These are phyloP conservation scores for Debaryomycetaceae sp. DNA, from an alignment of 1,139 yeast species.

Conservation along the genomic window DNA sequence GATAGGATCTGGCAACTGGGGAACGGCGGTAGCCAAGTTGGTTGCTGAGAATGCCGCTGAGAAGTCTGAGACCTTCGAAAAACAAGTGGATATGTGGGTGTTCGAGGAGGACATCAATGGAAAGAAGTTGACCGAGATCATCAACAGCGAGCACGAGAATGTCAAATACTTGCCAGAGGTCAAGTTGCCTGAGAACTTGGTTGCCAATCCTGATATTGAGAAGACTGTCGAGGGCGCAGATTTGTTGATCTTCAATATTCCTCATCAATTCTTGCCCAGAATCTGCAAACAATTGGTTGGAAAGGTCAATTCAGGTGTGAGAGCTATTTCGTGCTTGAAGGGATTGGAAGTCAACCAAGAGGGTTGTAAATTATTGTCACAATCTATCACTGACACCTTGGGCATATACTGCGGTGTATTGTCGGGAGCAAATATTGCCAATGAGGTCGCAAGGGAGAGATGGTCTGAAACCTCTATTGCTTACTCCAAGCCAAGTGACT, in stretches of 20 bases:
- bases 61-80: conserved; percentile 38
- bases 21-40: conserved; percentile 47
- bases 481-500: conserved; percentile 38
- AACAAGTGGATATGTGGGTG: conserved; percentile 47
- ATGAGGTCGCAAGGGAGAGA: conserved; percentile 44
- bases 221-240: conserved; percentile 42
- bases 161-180: conserved; percentile 46
- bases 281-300: conserved; percentile 39
- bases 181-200: conserved; percentile 39
- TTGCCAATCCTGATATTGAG: conserved; percentile 38
- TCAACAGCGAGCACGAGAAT: conserved; percentile 43
- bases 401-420: conserved; percentile 46
- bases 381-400: conserved; percentile 40
- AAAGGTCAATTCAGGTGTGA: conserved; percentile 31
- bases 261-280: conserved; percentile 45
- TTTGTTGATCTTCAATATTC: conserved; percentile 44
- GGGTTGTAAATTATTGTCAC: conserved; percentile 44
- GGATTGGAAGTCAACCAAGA: conserved; percentile 45
- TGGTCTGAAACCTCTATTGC: conserved; percentile 54
- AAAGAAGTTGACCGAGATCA: conserved; percentile 41
- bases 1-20: conserved; percentile 51
- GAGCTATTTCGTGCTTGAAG: conserved; percentile 48
- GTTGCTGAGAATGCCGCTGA: conserved; percentile 42
- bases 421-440: conserved; percentile 49
- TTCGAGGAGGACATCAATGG: conserved; percentile 43